Base-by-base conservation (phyloP, 805 yeast genomes). In the Zygosaccharomyces bailii region DNA sequence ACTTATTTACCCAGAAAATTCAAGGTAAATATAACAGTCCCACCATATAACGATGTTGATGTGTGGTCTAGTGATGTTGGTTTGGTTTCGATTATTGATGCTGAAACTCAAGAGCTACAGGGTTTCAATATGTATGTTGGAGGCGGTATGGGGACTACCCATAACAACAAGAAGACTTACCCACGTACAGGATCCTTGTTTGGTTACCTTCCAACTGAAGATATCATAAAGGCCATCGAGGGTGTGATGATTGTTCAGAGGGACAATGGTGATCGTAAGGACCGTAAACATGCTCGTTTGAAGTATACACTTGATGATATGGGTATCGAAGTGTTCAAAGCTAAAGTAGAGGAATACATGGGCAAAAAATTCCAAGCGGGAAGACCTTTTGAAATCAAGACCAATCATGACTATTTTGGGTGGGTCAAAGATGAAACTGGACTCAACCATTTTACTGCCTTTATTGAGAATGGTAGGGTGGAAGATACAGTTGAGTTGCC, bases 141-240 rank as follows among this genome's bases (percentile, higher is more conserved):
- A 67, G 98, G 98, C 72, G 98, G 98, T 75, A 91, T 91, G 98
- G 98, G 98, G 59, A 79, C 95, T 33, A 91, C 98, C 10, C 98
- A 91, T 67, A 91, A 90, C 76, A 91, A 91, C 73, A 84, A 84
- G 61, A 91, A 91, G 75, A 91, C 98, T 0, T 91, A 91, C 64
- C 98, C 98, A 58, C 79, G 98, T 70, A 79, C 96, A 4, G 98
- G 96, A 51, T 83, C 96, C 14, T 70, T 80, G 68, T 76, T 91
- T 53, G 98, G 98, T 20, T 91, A 71, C 60, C 80, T 82, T 39
- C 52, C 79, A 3, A 72, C 73, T 49, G 90, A 82, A 40, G 78
- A 88, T 64, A 75, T 87, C 39, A 81, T 79, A 50, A 67, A 76
- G 41, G 96, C 84, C 16, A 86, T 96, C 66, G 96, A 91, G 68